Conservation (phyloP, 805 yeast species). For the Spathaspora passalidarum region DNA sequence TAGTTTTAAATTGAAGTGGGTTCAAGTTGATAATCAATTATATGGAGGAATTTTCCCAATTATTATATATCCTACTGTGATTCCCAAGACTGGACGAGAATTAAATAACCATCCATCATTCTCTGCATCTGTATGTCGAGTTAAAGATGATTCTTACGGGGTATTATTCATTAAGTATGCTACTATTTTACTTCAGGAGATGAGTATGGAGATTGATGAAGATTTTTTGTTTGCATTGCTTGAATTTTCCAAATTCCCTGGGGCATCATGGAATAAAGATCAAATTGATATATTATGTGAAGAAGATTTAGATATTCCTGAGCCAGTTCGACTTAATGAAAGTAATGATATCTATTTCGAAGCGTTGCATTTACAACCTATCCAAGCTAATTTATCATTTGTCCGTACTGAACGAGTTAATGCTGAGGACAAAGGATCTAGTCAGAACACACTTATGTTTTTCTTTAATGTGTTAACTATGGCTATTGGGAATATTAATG, state of each 20-base stretch:
- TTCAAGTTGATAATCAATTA: constrained; percentile 89
- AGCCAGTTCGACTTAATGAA: constrained; percentile 53
- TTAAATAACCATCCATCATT: constrained; percentile 87
- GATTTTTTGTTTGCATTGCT: constrained; percentile 81
- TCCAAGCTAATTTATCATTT: constrained; percentile 83
- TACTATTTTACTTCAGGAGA: constrained; percentile 81
- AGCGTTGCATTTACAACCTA: constrained; percentile 87
- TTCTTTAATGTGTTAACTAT: constrained; percentile 83
- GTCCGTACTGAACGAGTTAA: constrained; percentile 80
- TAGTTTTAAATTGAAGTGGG: constrained; percentile 84
- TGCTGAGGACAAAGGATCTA: constrained; percentile 56
- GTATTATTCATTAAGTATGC: constrained; percentile 89
- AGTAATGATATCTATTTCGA: constrained; percentile 86
- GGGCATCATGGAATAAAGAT: constrained; percentile 66
- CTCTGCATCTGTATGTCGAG: constrained; percentile 77
- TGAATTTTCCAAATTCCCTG: constrained; percentile 78
- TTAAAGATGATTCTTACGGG: constrained; percentile 89
- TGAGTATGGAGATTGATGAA: constrained; percentile 91
- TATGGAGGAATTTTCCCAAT: constrained; percentile 89
- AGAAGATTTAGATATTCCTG: constrained; percentile 62
- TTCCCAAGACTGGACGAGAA: constrained; percentile 81
- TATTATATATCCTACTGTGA: constrained; percentile 81
- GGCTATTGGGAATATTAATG: constrained; percentile 96
- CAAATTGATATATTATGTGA: constrained; percentile 56
- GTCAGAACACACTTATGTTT: constrained; percentile 69